phyloP scores from a whole-genome alignment of 257 asterid genomes.

The Fraxinus cuspidata region DNA sequence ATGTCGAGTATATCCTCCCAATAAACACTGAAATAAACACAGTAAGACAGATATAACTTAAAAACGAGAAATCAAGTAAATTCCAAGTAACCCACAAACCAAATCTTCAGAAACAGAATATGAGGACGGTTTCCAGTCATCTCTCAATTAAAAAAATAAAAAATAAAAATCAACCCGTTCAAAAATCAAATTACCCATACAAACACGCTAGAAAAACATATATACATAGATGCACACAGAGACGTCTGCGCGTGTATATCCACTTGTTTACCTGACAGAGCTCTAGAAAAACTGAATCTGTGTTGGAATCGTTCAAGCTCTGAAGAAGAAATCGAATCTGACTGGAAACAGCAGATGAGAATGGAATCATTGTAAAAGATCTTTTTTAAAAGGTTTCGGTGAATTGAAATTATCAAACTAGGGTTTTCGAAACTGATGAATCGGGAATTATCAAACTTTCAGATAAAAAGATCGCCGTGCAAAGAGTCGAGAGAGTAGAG shows the following conservation, averaged over 20 bases:
- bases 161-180: not conserved
- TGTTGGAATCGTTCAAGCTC: conserved; percentile 72
- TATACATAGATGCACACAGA: not conserved
- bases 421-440: not conserved
- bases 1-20: not conserved
- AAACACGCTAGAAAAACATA: not conserved
- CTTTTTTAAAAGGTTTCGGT: conserved; percentile 16
- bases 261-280: conserved; percentile 59
- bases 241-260: too few species aligned
- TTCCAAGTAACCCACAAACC: not conserved
- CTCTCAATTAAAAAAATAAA: not conserved
- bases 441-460: not conserved
- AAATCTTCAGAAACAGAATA: not conserved
- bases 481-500: not conserved
- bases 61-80: not conserved
- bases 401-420: not conserved
- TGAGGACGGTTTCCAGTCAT: not conserved
- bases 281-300: conserved; percentile 68
- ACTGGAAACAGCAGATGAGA: conserved; percentile 49
- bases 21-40: not conserved
- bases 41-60: not conserved
- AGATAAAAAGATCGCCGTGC: not conserved
- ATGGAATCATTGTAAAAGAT: conserved; percentile 58
- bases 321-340: conserved; percentile 81
- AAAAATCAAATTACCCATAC: not conserved